phyloP scores from a whole-genome alignment of 2,329 filamentous ascomycete species.

The Phyllosticta ampelicida region DNA sequence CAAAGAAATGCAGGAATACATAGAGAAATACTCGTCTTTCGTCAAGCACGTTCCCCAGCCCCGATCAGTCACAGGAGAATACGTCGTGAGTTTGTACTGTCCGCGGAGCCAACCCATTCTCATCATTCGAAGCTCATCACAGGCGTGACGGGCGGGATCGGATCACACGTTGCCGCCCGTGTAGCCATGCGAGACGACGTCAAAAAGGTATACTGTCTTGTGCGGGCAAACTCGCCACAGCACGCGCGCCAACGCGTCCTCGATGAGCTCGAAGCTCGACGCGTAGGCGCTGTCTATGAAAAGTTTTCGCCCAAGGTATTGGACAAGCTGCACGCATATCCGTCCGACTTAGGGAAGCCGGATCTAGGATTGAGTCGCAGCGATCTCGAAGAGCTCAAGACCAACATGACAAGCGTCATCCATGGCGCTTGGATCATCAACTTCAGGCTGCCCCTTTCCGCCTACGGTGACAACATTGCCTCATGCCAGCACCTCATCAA shows the following conservation, averaged over 20 bases:
- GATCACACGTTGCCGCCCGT: slow-evolving; percentile 43
- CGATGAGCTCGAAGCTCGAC: slow-evolving; percentile 25
- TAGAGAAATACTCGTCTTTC: slow-evolving; percentile 35
- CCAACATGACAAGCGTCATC: slow-evolving; percentile 34
- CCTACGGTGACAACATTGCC: slow-evolving; percentile 39
- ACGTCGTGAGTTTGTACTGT: slow-evolving; percentile 11
- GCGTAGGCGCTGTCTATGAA: slow-evolving; percentile 18
- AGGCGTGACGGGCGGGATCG: slow-evolving; percentile 55
- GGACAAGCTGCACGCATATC: slow-evolving; percentile 25
- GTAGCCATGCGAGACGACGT: slow-evolving; percentile 20
- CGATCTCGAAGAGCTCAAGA: slow-evolving; percentile 14
- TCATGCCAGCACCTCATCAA: slow-evolving; percentile 35
- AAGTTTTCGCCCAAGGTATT: slow-evolving; percentile 3
- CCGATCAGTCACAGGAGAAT: slow-evolving; percentile 7
- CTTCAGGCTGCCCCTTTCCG: slow-evolving; percentile 43
- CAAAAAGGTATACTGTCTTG: slow-evolving; percentile 40
- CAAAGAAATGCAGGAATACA: slow-evolving; percentile 34
- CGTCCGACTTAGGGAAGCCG: slow-evolving; percentile 27
- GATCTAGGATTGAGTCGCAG: slow-evolving; percentile 30
- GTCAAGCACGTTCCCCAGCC: slow-evolving; percentile 15
- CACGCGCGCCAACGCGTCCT: slow-evolving; percentile 26
- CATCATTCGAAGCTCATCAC: slow-evolving; percentile 39
- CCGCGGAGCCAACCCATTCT: too few relatives aligned
- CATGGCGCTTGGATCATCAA: slow-evolving; percentile 48
- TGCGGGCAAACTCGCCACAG: slow-evolving; percentile 34